Percentiles rank a stretch among this genome's conserved stretches.
phyloP scores from a whole-genome alignment of 2,329 filamentous ascomycete species.

The Exophiala aquamarina region DNA sequence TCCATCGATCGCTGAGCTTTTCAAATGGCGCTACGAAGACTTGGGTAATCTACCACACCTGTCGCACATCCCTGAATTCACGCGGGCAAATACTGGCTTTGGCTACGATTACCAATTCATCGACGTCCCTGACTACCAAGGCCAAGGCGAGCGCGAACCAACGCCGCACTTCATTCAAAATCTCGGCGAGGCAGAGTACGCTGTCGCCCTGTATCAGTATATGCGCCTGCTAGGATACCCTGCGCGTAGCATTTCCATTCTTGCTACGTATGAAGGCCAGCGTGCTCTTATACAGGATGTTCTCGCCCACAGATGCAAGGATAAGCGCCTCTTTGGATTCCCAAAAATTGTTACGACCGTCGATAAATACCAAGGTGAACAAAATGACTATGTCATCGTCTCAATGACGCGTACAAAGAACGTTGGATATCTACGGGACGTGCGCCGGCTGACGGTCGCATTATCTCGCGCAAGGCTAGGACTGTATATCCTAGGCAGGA shows the following conservation, averaged over 20 bases:
- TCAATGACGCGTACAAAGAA: slow-evolving; percentile 85
- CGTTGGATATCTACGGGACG: slow-evolving; percentile 89
- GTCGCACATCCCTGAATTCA: slow-evolving; percentile 67
- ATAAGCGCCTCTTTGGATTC: slow-evolving; percentile 81
- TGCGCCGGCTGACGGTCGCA: slow-evolving; percentile 90
- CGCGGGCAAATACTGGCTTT: slow-evolving; percentile 85
- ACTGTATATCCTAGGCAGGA: slow-evolving; percentile 86
- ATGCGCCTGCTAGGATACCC: slow-evolving; percentile 96
- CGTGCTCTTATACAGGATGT: slow-evolving; percentile 86
- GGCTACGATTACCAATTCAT: slow-evolving; percentile 96
- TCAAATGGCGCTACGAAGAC: slow-evolving; percentile 83
- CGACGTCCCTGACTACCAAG: slow-evolving; percentile 90
- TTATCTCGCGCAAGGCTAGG: slow-evolving; percentile 89
- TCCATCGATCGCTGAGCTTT: slow-evolving; percentile 81
- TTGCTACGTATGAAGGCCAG: slow-evolving; percentile 93
- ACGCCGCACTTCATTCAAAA: slow-evolving; percentile 96
- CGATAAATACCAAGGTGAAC: slow-evolving; percentile 98
- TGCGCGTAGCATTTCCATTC: slow-evolving; percentile 76
- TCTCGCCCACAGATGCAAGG: slow-evolving; percentile 76
- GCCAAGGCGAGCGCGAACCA: slow-evolving; percentile 81
- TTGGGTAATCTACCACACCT: slow-evolving; percentile 79
- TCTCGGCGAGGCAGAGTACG: slow-evolving; percentile 93
- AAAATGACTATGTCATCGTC: slow-evolving; percentile 97
- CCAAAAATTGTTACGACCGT: slow-evolving; percentile 90
- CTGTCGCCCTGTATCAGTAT: slow-evolving; percentile 92